phyloP scores from a whole-genome alignment of 2,329 filamentous ascomycete species.

The Clarireedia sp. region DNA sequence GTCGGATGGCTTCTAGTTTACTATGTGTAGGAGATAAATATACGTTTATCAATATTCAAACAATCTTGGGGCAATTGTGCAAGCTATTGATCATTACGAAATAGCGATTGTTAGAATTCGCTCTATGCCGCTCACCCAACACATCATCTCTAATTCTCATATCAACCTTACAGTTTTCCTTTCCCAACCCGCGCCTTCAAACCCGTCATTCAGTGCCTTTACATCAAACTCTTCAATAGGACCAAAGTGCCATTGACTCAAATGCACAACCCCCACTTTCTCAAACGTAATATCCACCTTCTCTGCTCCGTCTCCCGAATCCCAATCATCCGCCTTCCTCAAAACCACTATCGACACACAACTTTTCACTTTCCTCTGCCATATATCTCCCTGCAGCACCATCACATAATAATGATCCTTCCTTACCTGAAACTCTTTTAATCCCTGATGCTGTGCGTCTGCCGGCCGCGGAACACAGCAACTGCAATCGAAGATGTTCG shows the following conservation, averaged over 20 bases:
- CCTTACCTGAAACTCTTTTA: neutral
- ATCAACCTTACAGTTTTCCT: neutral
- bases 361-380: neutral
- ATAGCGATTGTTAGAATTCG: too few relatives aligned
- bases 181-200: neutral
- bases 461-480: neutral
- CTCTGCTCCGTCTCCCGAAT: neutral
- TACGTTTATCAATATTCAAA: too few relatives aligned
- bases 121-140: neutral
- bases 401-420: neutral
- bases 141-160: neutral
- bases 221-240: neutral
- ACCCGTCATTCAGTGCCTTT: neutral
- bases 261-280: neutral
- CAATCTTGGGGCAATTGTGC: too few relatives aligned
- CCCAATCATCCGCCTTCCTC: neutral
- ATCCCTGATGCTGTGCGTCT: neutral
- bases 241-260: neutral
- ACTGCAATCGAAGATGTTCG: neutral
- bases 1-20: too few relatives aligned
- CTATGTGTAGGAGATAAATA: too few relatives aligned
- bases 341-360: neutral
- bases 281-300: neutral
- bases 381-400: neutral
- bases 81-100: too few relatives aligned